phyloP scores from a whole-genome alignment of 495 filamentous ascomycete species.

The Tuber brumale region DNA sequence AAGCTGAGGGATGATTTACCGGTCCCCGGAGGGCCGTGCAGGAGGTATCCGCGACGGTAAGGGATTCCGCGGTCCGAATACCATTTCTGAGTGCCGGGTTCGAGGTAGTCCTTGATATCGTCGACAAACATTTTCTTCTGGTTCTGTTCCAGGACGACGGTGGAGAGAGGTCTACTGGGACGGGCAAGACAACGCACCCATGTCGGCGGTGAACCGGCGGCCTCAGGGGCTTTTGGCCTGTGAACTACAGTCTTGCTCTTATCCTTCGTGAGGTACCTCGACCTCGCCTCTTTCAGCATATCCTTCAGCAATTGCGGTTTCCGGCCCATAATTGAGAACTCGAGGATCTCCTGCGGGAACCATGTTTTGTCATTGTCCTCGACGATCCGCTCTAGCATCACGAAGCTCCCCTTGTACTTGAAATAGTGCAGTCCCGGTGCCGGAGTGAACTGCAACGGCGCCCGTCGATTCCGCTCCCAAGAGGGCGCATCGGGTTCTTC shows the following conservation, averaged over 20 bases:
- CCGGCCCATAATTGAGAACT: conserved; percentile 29
- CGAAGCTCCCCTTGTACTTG: conserved; percentile 21
- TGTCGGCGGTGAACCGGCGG: conserved; percentile 25
- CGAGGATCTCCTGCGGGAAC: conserved; percentile 32
- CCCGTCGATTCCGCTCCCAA: conserved; percentile 26
- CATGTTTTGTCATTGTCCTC: conserved; percentile 28
- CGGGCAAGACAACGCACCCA: conserved; percentile 43
- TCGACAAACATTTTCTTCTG: conserved; percentile 65
- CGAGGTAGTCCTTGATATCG: conserved; percentile 85
- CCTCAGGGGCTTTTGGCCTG: conserved; percentile 27
- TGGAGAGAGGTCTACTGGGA: conserved; percentile 70
- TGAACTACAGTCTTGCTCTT: conserved; percentile 34
- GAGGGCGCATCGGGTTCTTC: conserved; percentile 11
- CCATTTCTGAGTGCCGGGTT: conserved; percentile 64
- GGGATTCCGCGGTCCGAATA: conserved; percentile 81
- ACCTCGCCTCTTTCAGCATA: conserved; percentile 27
- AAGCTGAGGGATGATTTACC: conserved; percentile 58
- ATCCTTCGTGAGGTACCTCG: conserved; percentile 26
- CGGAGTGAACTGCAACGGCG: conserved; percentile 32
- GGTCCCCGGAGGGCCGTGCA: conserved; percentile 57
- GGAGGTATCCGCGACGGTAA: conserved; percentile 84
- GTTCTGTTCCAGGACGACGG: conserved; percentile 69
- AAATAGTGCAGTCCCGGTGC: conserved; percentile 27
- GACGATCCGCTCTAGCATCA: conserved; percentile 21
- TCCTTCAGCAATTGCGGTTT: conserved; percentile 24